Evolutionary conservation across 352 stramenopile genomes (phyloP).

Genomic region (Globisporangium takayamanum): DNA sequence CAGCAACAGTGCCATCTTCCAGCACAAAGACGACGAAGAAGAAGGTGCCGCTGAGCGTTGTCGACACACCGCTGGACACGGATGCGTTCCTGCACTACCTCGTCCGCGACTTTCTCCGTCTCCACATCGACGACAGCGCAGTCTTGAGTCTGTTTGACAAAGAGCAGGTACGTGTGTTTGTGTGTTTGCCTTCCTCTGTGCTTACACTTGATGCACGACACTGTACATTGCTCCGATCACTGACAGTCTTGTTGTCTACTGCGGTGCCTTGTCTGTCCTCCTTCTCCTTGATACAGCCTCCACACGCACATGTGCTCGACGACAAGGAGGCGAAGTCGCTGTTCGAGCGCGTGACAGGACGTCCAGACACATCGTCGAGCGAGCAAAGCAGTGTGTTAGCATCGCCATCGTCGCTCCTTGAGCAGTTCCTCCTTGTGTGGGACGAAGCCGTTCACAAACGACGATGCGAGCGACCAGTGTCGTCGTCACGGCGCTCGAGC

Average conservation of each 20-base stretch:
- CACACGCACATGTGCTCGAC: constrained; percentile 4
- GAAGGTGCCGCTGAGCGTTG: constrained; percentile 1
- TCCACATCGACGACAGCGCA: constrained; percentile 25
- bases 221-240: too few relatives aligned
- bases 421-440: constrained; percentile 13
- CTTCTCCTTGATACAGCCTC: neutral
- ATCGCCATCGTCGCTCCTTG: constrained; percentile 7
- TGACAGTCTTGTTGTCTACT: too few relatives aligned
- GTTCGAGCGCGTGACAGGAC: constrained; percentile 7
- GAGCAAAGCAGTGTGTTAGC: constrained; percentile 7
- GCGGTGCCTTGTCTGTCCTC: neutral
- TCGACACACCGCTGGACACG: constrained; percentile 3
- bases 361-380: constrained; percentile 9
- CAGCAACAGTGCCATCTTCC: neutral
- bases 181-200: neutral
- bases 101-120: constrained; percentile 55
- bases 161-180: constrained; percentile 20
- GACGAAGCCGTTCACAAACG: constrained; percentile 12
- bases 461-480: constrained; percentile 2
- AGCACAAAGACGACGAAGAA: constrained; percentile 1
- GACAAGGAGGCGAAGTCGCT: constrained; percentile 13
- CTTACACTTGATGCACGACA: neutral
- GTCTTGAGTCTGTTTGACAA: constrained; percentile 37
- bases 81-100: constrained; percentile 40
- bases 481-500: constrained; percentile 9